Conservation (phyloP, 495 filamentous ascomycete species). For the Delitschia confertaspora region DNA sequence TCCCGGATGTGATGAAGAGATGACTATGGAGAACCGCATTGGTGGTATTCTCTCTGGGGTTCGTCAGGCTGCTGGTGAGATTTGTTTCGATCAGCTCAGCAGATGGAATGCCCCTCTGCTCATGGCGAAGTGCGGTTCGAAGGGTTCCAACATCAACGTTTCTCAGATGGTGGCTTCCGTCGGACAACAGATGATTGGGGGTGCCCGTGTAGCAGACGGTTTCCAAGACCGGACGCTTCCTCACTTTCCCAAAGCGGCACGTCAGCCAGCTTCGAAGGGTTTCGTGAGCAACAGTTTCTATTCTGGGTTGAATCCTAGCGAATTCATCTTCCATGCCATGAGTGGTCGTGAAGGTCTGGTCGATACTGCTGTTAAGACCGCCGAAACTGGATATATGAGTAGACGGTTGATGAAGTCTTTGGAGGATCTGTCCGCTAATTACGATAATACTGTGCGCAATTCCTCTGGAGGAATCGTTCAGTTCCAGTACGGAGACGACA, state of each 20-base stretch:
- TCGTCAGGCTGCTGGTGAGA: constrained; percentile 78
- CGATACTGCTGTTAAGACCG: constrained; percentile 99
- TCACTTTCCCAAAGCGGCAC: constrained; percentile 88
- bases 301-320: constrained; percentile 75
- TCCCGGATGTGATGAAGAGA: constrained; percentile 79
- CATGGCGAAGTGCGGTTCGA: constrained; percentile 96
- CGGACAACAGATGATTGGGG: constrained; percentile 94
- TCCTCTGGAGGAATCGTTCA: constrained; percentile 79
- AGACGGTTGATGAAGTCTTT: constrained; percentile 95
- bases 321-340: constrained; percentile 98
- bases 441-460: constrained; percentile 90
- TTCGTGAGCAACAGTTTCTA: constrained; percentile 98
- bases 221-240: constrained; percentile 93
- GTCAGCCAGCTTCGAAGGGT: constrained; percentile 85
- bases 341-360: constrained; percentile 96
- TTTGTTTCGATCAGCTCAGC: constrained; percentile 82
- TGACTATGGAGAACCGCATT: constrained; percentile 82
- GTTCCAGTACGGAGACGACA: constrained; percentile 94
- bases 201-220: constrained; percentile 86
- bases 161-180: constrained; percentile 98
- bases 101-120: constrained; percentile 87
- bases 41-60: constrained; percentile 88
- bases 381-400: constrained; percentile 98
- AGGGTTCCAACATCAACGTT: constrained; percentile 94
- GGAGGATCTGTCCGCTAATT: constrained; percentile 84